These are phyloP conservation scores for Moesziomyces sp. DNA, from an alignment of 1,284 basidiomycete species.

Conservation along the genomic window DNA sequence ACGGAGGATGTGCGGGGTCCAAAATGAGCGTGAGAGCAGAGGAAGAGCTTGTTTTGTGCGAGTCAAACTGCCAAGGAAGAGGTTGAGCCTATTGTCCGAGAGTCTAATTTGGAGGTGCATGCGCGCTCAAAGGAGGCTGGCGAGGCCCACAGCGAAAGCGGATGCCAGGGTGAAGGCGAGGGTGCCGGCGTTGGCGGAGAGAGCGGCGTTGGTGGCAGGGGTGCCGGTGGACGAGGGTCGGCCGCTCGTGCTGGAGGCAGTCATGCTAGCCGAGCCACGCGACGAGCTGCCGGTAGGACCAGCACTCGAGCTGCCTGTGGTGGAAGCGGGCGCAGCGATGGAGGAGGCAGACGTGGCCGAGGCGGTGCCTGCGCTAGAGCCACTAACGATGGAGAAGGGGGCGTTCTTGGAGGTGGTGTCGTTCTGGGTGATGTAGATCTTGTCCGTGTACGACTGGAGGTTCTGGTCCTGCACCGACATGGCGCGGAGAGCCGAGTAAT, in stretches of 20 bases:
- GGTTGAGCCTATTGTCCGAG: conserved; percentile 4
- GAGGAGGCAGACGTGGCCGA: conserved; percentile 4
- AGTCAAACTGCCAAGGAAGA: background rate
- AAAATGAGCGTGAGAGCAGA: background rate
- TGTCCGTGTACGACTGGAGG: conserved; percentile 57
- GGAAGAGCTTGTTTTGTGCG: background rate
- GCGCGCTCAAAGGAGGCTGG: conserved; percentile 14
- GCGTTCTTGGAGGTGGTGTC: conserved; percentile 23
- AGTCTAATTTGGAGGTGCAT: background rate
- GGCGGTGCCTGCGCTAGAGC: conserved; percentile 5
- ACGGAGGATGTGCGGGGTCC: too few relatives aligned
- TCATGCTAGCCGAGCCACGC: conserved; percentile 13
- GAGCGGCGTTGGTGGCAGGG: conserved; percentile 13
- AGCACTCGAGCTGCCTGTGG: conserved; percentile 12
- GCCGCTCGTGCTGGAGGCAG: conserved; percentile 7
- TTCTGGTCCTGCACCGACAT: conserved; percentile 32
- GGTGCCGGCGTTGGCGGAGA: conserved; percentile 10
- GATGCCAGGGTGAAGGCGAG: conserved; percentile 6
- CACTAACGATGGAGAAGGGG: conserved; percentile 28
- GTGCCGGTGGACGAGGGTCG: conserved; percentile 9
- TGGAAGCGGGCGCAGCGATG: conserved; percentile 17
- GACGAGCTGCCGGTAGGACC: conserved; percentile 9
- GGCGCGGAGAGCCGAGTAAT: conserved; percentile 49
- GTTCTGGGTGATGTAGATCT: conserved; percentile 50
- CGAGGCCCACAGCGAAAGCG: conserved; percentile 18